Evolutionary conservation across 1,284 basidiomycete species (phyloP), one percentile per base, ranked within the genome.

Genomic region (Cutaneotrichosporon spelunceum): DNA sequence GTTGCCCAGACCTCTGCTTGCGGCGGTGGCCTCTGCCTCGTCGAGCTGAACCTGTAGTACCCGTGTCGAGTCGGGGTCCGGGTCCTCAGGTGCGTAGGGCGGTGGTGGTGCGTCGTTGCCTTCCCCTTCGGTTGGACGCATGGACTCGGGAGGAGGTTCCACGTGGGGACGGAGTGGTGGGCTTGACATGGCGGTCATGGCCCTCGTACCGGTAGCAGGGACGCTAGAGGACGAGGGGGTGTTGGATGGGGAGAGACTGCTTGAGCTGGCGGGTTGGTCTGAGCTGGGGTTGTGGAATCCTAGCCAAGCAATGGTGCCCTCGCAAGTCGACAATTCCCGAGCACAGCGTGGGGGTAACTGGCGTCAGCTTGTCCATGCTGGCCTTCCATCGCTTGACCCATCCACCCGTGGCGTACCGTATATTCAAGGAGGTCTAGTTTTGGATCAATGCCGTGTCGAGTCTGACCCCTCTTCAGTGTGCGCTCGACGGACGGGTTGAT

Each of bases 51-150:
- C 70, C 57, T 77, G 68, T 34, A 77, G 60, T 24, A 69, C 56
- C 19, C 70, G 47, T 2, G 76, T 78, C 10, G 70, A 65, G 23
- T 75, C 74, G 2, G 76, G 76, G 39, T 78, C 75, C 6, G 76
- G 75, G 65, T 78, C 76, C 36, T 70, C 60, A 24, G 66, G 60
- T 9, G 72, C 53, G 62, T 78, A 78, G 5, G 75, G 75, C 16
- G 76, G 76, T 1, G 76, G 76, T 7, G 76, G 72, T 2, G 59
- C 63, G 27, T 77, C 76, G 54, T 61, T 62, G 6, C 39, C 26
- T 3, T 56, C 36, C 5, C 45, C 56, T 8, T 48, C 36, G 8
- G 48, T 26, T 16, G 55, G 53, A 9, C 29, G 21, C 16, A 59
- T 50, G 4, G 45, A 24, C 1, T 44, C n/a, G n/a, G n/a, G 53